phyloP scores from a whole-genome alignment of 192 early-diverging fungal species.

The Dissophora globulifera region DNA sequence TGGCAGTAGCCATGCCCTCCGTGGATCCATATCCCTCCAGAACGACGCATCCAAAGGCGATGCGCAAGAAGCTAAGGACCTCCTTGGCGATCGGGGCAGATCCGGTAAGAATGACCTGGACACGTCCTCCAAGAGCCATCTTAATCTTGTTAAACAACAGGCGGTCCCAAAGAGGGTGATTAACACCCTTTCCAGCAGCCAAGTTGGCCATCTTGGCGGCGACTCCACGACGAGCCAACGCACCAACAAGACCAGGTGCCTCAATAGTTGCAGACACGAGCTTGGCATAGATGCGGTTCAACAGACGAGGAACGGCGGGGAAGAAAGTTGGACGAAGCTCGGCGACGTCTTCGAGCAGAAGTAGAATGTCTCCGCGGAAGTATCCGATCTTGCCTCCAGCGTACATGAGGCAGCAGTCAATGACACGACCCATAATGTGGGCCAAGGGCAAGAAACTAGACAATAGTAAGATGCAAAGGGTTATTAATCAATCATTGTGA shows the following conservation, averaged over 20 bases:
- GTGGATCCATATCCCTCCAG: constrained; percentile 68
- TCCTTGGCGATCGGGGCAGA: constrained; percentile 76
- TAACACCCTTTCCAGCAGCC: constrained; percentile 64
- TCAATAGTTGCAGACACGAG: constrained; percentile 62
- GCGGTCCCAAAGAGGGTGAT: constrained; percentile 85
- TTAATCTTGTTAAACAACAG: constrained; percentile 89
- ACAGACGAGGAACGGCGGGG: constrained; percentile 87
- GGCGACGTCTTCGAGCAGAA: constrained; percentile 86
- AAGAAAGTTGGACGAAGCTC: constrained; percentile 85
- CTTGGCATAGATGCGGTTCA: constrained; percentile 88
- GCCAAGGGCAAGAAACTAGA: constrained; percentile 80
- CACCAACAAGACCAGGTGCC: constrained; percentile 66
- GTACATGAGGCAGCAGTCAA: constrained; percentile 64
- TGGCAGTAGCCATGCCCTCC: constrained; percentile 57
- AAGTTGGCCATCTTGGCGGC: constrained; percentile 71
- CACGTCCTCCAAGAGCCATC: constrained; percentile 79
- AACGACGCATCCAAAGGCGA: constrained; percentile 73
- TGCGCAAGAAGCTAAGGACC: constrained; percentile 73
- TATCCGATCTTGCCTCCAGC: constrained; percentile 79
- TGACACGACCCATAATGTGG: constrained; percentile 86
- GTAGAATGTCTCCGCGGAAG: constrained; percentile 66
- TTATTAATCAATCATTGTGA: no score
- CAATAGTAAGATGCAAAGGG: no score
- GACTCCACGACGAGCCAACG: constrained; percentile 67
- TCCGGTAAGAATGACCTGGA: constrained; percentile 73